Base-by-base conservation (phyloP, 2,329 filamentous ascomycete species). In the Cladorrhinum sp. region DNA sequence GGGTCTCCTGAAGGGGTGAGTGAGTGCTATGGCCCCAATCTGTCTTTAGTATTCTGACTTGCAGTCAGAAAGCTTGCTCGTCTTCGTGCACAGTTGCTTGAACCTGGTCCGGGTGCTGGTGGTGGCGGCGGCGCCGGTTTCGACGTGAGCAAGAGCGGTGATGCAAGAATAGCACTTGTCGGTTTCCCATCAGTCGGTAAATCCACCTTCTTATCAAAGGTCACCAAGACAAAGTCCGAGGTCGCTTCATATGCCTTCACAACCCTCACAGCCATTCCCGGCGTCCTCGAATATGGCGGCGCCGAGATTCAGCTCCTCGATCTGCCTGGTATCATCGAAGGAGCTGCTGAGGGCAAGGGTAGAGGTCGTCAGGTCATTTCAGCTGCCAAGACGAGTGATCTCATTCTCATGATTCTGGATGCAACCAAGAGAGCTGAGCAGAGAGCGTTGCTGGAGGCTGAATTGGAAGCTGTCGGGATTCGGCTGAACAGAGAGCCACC, bases 101-200 rank as follows among this genome's bases (percentile, higher is more conserved):
- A 99, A 72, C 95, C 95, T 50, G 88, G 85, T 0, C 88, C 90
- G 2, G 93, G 93, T 46, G 81, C 90, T 9, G 91, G 92, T 36
- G 84, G 86, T 16, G 89, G 90, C 10, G 90, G 86, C 16, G 94
- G 95, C 23, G 79, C 89, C 2, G 95, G 95, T 9, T 99, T 96
- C 74, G 90, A 94, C 72, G 95, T 99, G 48, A 95, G 90, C 74
- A 99, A 99, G 78, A 94, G 89, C 67, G 95, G 95, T 65, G 95
- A 99, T 80, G 95, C 95, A 14, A 87, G 95, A 71, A 98, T 99
- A 77, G 92, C 96, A 1, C 86, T 99, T 1, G 96, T 99, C 58
- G 95, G 95, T n/a, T 99, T 99, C 70, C 95, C 96, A 0, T 99
- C 96, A 0, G 95, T 99, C 56, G 95, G 95, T 74, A 99, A 99